phyloP scores from a whole-genome alignment of 192 early-diverging fungal genomes.

The Coemansia sp. region DNA sequence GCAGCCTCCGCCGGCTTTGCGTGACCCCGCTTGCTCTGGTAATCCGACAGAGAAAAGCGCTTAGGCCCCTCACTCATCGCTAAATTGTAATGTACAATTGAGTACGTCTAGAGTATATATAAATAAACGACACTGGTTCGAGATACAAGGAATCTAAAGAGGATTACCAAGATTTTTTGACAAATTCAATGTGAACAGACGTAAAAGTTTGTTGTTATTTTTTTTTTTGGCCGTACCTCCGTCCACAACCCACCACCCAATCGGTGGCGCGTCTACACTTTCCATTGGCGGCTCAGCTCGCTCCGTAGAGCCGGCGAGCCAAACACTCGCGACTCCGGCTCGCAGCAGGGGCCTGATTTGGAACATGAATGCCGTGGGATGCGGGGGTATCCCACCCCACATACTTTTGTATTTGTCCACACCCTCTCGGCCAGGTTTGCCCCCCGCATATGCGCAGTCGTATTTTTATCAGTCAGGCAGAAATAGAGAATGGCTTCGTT shows the following conservation, averaged over 20 bases:
- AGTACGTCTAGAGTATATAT: background rate
- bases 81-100: background rate
- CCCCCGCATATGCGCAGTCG: background rate
- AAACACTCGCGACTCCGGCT: background rate
- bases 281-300: background rate
- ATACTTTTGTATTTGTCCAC: background rate
- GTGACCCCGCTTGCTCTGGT: slow-evolving; percentile 48
- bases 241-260: background rate
- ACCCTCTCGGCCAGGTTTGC: background rate
- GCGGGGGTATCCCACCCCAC: background rate
- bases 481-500: background rate
- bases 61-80: slow-evolving; percentile 52
- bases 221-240: background rate
- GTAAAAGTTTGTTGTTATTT: background rate
- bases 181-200: background rate
- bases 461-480: background rate
- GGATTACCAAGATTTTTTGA: background rate
- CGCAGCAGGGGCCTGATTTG: background rate
- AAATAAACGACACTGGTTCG: background rate
- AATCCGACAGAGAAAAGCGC: slow-evolving; percentile 53
- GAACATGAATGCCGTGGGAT: background rate
- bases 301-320: background rate
- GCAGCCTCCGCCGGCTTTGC: slow-evolving; percentile 28
- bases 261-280: background rate
- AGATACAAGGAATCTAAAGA: background rate